Conservation (phyloP, 768 basidiomycete genomes). For the Psilocybe cyanescens region DNA sequence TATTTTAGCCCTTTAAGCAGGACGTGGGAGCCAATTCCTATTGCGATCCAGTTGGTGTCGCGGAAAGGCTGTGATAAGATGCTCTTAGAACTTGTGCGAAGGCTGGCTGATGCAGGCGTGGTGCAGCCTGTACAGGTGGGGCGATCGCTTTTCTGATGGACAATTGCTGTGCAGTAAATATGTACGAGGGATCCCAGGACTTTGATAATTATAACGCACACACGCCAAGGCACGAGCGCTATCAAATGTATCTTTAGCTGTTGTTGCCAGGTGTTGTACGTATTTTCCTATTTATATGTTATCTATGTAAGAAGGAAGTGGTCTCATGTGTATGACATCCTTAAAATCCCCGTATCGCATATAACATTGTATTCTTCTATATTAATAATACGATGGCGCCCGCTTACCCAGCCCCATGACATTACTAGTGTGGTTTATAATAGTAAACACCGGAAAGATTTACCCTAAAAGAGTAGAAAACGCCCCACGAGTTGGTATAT, state of each 20-base stretch:
- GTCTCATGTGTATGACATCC: neutral
- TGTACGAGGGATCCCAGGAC: neutral
- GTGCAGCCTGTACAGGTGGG: constrained; percentile 29
- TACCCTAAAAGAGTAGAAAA: neutral
- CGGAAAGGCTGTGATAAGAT: constrained; percentile 15
- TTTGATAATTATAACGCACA: neutral
- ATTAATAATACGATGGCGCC: neutral
- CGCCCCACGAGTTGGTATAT: neutral
- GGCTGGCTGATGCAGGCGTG: constrained; percentile 29
- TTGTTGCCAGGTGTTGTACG: neutral
- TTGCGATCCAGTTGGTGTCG: neutral
- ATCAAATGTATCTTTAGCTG: neutral
- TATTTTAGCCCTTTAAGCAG: constrained; percentile 38
- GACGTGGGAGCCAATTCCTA: constrained; percentile 36
- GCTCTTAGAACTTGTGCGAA: constrained; percentile 34
- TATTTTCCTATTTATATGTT: neutral
- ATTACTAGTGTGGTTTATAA: neutral
- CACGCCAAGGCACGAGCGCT: constrained; percentile 2
- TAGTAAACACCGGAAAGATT: neutral
- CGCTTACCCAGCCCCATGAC: neutral
- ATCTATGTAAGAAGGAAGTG: neutral
- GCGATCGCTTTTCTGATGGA: constrained; percentile 15
- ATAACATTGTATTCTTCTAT: neutral
- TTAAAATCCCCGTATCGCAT: neutral
- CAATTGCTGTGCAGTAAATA: neutral